phyloP scores from a whole-genome alignment of 2,329 filamentous ascomycete genomes.

The Fusarium napiforme region DNA sequence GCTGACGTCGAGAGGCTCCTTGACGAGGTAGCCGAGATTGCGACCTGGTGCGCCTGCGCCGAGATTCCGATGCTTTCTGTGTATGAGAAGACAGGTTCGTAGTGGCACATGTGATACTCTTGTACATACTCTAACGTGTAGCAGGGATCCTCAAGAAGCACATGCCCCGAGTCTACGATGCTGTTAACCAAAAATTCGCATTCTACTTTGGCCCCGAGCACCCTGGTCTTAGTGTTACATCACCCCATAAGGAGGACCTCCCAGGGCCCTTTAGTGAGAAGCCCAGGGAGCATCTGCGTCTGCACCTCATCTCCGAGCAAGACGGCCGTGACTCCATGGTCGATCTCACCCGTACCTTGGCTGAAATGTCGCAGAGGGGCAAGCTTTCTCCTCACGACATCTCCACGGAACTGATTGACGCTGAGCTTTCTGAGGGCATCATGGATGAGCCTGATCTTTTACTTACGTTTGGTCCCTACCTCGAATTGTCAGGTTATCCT shows the following conservation, averaged over 20 bases:
- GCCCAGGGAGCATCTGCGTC: conserved; percentile 57
- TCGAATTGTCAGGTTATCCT: conserved; percentile 90
- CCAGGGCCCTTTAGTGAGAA: conserved; percentile 45
- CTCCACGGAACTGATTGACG: conserved; percentile 85
- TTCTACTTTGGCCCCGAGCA: conserved; percentile 86
- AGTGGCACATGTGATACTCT: not conserved
- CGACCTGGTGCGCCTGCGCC: conserved; percentile 91
- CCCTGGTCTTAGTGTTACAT: conserved; percentile 71
- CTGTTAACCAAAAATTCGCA: conserved; percentile 81
- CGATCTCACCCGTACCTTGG: conserved; percentile 91
- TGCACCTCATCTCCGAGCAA: conserved; percentile 86
- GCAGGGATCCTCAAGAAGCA: conserved; percentile 89
- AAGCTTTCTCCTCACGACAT: conserved; percentile 87
- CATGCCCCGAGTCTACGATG: conserved; percentile 84
- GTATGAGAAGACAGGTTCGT: conserved; percentile 87
- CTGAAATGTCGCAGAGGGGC: conserved; percentile 92
- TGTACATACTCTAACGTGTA: conserved; percentile 15
- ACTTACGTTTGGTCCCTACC: conserved; percentile 84
- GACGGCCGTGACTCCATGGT: conserved; percentile 95
- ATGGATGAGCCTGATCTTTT: conserved; percentile 92
- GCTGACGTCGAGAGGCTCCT: conserved; percentile 85
- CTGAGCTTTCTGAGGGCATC: conserved; percentile 81
- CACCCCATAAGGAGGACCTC: conserved; percentile 55
- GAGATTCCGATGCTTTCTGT: conserved; percentile 89
- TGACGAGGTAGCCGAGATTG: conserved; percentile 90